Conservation (phyloP, 257 asterid species). For the Echites panduratus region DNA sequence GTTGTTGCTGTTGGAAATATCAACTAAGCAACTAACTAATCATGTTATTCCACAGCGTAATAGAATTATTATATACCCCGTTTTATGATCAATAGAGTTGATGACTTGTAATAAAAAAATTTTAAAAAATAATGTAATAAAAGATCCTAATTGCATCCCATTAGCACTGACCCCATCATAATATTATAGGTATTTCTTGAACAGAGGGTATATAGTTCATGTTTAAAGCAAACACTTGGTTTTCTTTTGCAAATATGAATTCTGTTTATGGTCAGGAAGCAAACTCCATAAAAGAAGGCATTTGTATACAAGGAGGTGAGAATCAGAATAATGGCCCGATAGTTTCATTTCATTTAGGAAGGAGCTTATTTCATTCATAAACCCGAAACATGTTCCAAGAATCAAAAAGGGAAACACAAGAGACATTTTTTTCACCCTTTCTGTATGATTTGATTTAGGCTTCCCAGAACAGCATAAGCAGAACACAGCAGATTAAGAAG, state of each 20-base stretch:
- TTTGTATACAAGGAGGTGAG: not conserved
- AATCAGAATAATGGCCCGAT: not conserved
- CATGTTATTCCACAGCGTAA: too few species aligned
- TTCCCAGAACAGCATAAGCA: not conserved
- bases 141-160: too few species aligned
- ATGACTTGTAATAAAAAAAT: too few species aligned
- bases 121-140: too few species aligned
- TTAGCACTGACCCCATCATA: too few species aligned
- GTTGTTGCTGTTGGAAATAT: not conserved
- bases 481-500: slow-evolving; percentile 25
- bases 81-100: too few species aligned
- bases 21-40: not conserved
- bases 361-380: not conserved
- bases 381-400: not conserved
- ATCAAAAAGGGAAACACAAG: not conserved
- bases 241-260: not conserved
- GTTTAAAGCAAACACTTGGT: too few species aligned
- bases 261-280: not conserved
- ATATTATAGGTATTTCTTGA: too few species aligned
- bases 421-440: not conserved
- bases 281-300: not conserved
- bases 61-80: too few species aligned
- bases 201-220: too few species aligned
- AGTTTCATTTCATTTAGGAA: not conserved
- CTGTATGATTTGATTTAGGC: not conserved